Percentiles rank a stretch among this genome's conserved stretches.
Conservation (phyloP, 2,329 filamentous ascomycete species). For the Penicillium sp. region DNA sequence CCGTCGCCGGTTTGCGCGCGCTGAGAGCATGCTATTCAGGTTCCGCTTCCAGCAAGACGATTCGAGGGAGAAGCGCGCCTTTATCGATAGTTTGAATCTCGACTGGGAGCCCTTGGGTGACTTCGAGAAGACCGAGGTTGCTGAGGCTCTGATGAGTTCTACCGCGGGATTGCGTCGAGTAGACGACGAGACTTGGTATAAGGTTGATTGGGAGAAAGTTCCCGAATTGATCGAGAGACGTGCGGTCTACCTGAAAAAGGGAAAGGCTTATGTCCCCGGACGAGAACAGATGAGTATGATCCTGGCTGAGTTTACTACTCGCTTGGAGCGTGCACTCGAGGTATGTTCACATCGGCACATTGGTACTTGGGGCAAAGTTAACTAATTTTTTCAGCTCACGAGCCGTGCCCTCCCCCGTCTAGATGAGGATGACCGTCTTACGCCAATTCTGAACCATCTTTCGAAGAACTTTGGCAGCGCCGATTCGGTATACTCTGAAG, state of each 20-base stretch:
- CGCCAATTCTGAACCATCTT: slow-evolving; percentile 75
- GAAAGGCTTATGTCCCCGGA: slow-evolving; percentile 88
- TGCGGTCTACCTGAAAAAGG: slow-evolving; percentile 72
- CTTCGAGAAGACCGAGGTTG: slow-evolving; percentile 72
- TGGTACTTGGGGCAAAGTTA: slow-evolving; percentile 9
- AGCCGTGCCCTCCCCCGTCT: slow-evolving; percentile 87
- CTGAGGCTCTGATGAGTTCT: slow-evolving; percentile 62
- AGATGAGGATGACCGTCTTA: slow-evolving; percentile 92
- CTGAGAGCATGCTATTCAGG: slow-evolving; percentile 87
- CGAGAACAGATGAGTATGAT: slow-evolving; percentile 88
- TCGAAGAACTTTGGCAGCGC: slow-evolving; percentile 94
- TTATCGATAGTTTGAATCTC: slow-evolving; percentile 74
- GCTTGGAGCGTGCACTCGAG: slow-evolving; percentile 80
- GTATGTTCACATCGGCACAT: slow-evolving; percentile 48
- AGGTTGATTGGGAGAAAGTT: slow-evolving; percentile 92
- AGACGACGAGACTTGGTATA: slow-evolving; percentile 90
- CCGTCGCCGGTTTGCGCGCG: slow-evolving; percentile 77
- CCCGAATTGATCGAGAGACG: slow-evolving; percentile 84
- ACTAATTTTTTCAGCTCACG: slow-evolving; percentile 63
- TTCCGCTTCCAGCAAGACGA: slow-evolving; percentile 80
- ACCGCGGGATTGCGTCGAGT: slow-evolving; percentile 50
- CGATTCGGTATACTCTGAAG: slow-evolving; percentile 74
- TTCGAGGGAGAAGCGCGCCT: slow-evolving; percentile 68
- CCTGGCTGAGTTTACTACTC: slow-evolving; percentile 77
- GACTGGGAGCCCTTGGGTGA: slow-evolving; percentile 82